Evolutionary conservation across 2,329 filamentous ascomycete species (phyloP).

Genomic region (Fusarium luffae): DNA sequence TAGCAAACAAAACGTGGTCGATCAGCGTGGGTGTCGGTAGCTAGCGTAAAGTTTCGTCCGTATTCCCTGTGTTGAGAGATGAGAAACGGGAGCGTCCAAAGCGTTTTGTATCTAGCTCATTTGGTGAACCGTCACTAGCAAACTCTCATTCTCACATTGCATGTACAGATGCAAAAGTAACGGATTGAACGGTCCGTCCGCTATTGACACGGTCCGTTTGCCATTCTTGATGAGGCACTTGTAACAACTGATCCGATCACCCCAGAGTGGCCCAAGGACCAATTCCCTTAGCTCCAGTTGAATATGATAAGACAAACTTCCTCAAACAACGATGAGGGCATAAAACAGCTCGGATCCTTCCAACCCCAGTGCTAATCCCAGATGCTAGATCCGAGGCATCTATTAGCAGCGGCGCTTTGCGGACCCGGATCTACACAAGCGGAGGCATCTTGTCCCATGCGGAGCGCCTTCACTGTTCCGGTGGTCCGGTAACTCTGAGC

Average conservation of each 20-base stretch:
- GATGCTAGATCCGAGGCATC: neutral
- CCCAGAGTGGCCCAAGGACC: neutral
- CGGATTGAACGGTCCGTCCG: neutral
- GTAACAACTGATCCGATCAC: neutral
- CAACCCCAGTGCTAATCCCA: neutral
- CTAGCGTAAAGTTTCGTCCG: constrained; percentile 18
- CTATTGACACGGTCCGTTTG: neutral
- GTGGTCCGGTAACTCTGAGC: constrained; percentile 21
- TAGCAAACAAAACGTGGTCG: constrained; percentile 9
- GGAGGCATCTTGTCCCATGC: neutral
- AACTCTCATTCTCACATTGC: constrained; percentile 16
- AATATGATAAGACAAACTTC: neutral
- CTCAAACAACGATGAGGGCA: neutral
- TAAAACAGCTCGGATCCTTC: neutral
- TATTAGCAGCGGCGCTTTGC: constrained; percentile 2
- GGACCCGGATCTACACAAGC: constrained; percentile 8
- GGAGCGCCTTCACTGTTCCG: constrained; percentile 9
- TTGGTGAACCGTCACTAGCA: constrained; percentile 26
- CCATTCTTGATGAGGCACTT: neutral
- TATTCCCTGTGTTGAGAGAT: constrained; percentile 23
- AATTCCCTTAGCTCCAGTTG: neutral
- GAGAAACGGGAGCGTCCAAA: constrained; percentile 7
- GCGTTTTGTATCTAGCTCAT: constrained; percentile 15
- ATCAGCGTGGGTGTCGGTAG: neutral
- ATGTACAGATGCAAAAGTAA: neutral